Conservation (phyloP, 169 alveolate species). For the Eimeria maxima region DNA sequence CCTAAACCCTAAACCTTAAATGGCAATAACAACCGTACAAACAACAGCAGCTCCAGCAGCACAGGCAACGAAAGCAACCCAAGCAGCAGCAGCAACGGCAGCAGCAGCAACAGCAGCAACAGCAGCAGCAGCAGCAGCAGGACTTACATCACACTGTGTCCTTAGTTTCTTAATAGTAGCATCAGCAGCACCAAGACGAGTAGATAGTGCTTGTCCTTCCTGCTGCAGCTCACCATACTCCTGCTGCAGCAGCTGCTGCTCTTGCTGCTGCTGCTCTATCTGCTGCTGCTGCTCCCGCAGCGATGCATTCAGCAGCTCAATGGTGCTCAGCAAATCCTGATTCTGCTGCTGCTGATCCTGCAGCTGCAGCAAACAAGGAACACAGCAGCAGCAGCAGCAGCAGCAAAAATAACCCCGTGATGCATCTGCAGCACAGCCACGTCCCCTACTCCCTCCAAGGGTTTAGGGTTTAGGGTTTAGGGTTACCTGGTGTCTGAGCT, state of each 20-base stretch:
- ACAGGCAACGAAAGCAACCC: not conserved
- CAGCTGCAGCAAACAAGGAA: too few relatives aligned
- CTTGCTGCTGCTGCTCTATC: constrained; percentile 51
- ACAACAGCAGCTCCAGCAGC: too few relatives aligned
- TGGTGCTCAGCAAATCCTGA: constrained; percentile 22
- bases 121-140: constrained; percentile 47
- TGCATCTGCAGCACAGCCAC: too few relatives aligned
- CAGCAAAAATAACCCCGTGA: not conserved
- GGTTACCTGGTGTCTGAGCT: constrained; percentile 22
- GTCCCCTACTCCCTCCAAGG: too few relatives aligned
- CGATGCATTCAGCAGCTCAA: constrained; percentile 49
- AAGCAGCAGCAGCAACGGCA: not conserved
- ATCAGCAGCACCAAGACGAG: constrained; percentile 30
- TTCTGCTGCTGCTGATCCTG: not conserved
- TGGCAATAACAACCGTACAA: too few relatives aligned
- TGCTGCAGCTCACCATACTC: constrained; percentile 54
- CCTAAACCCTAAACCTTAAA: too few relatives aligned
- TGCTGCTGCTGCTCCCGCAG: constrained; percentile 59
- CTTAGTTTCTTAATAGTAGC: constrained; percentile 18
- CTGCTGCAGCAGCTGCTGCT: constrained; percentile 15
- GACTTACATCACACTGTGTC: constrained; percentile 32
- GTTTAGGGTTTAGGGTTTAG: not conserved
- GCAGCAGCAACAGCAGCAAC: constrained; percentile 17
- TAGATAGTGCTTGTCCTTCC: constrained; percentile 30
- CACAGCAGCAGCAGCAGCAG: too few relatives aligned